Evolutionary conservation across 208 protist species (phyloP).

Genomic region (Crithidia fasciculata): DNA sequence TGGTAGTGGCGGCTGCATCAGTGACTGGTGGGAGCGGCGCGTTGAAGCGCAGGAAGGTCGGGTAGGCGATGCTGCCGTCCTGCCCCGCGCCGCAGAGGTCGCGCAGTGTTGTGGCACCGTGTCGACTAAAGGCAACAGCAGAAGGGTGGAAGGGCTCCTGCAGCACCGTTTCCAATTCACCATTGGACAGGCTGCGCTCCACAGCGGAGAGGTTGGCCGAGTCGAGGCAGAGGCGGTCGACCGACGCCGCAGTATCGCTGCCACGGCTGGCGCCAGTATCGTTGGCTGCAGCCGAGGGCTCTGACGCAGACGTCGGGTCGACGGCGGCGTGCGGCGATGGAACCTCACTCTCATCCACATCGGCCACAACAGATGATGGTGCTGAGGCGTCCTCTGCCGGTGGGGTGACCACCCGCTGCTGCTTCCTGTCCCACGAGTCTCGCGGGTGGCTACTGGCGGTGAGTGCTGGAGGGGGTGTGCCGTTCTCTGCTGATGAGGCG

Average conservation of each 20-base stretch:
- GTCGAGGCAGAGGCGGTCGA: conserved; percentile 9
- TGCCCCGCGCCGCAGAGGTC: conserved; percentile 1
- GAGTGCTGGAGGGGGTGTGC: too few species aligned
- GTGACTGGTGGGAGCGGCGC: background rate
- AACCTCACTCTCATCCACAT: too few species aligned
- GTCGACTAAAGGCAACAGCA: background rate
- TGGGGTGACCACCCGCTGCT: too few species aligned
- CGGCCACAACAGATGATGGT: too few species aligned
- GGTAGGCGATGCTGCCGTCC: background rate
- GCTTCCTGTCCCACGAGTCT: too few species aligned
- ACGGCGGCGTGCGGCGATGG: too few species aligned
- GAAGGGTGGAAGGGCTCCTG: conserved; percentile 28
- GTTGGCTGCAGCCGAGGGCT: background rate
- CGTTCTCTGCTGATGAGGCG: too few species aligned
- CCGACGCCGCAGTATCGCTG: conserved; percentile 21
- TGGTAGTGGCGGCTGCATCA: background rate
- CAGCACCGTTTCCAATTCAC: conserved; percentile 21
- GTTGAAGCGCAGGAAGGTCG: conserved; percentile 32
- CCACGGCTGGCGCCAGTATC: background rate
- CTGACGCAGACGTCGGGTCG: background rate
- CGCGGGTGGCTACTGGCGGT: too few species aligned
- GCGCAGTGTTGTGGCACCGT: conserved; percentile 14
- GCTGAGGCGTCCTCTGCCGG: too few species aligned
- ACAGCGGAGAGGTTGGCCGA: conserved; percentile 18
- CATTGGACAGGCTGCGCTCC: background rate